Conservation (phyloP, 768 basidiomycete species). For the Rhizopogon vesiculosus region DNA sequence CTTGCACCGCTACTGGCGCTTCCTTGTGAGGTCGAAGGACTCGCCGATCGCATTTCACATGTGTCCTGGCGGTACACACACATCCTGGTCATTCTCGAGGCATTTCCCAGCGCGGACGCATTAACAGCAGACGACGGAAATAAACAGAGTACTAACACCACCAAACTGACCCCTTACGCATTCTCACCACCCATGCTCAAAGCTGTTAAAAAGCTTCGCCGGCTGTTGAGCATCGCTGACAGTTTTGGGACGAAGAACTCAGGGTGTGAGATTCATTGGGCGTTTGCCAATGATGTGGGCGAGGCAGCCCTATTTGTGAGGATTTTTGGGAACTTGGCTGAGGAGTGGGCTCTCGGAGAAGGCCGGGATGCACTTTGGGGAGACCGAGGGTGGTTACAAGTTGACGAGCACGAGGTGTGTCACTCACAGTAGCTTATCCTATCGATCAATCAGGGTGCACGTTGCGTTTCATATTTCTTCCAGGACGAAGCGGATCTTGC, state of each 20-base stretch:
- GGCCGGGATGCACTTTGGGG: constrained; percentile 47
- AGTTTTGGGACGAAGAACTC: constrained; percentile 48
- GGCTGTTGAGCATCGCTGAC: constrained; percentile 59
- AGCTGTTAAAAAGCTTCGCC: constrained; percentile 61
- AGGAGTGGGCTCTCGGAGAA: constrained; percentile 35
- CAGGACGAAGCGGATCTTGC: constrained; percentile 64
- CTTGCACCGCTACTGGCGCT: constrained; percentile 43
- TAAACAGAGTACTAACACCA: constrained; percentile 1
- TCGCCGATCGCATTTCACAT: constrained; percentile 39
- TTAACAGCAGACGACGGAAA: constrained; percentile 15
- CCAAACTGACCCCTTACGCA: constrained; percentile 27
- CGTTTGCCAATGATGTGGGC: constrained; percentile 56
- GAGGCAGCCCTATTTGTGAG: constrained; percentile 56
- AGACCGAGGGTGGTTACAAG: constrained; percentile 57
- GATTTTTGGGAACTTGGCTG: constrained; percentile 54
- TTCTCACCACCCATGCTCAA: constrained; percentile 68
- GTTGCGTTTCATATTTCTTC: background rate
- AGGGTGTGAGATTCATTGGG: constrained; percentile 42
- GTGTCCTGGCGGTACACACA: constrained; percentile 61
- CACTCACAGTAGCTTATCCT: background rate
- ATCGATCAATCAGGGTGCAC: constrained; percentile 8
- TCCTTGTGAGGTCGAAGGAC: constrained; percentile 42
- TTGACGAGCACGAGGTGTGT: constrained; percentile 48
- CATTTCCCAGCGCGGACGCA: constrained; percentile 47
- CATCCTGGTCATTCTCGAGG: constrained; percentile 63